phyloP scores from a whole-genome alignment of 1,139 yeast species.

The Sporopachydermia cereana region DNA sequence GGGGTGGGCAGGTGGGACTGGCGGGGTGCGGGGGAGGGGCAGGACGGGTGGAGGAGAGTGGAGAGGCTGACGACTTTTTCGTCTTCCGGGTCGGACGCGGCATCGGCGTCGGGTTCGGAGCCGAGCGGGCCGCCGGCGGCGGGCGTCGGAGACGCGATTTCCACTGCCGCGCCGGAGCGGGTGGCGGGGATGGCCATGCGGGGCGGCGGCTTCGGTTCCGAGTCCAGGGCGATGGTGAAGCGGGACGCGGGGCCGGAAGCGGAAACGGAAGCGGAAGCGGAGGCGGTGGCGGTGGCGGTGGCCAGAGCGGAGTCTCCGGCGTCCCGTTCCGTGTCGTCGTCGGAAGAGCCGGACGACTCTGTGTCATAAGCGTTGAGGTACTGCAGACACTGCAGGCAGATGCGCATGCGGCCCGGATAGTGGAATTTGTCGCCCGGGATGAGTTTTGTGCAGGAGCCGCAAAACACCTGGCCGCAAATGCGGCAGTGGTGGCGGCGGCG shows the following conservation, averaged over 20 bases:
- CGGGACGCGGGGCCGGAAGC: not conserved
- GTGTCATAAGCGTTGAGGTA: conserved; percentile 33
- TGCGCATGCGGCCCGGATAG: conserved; percentile 60
- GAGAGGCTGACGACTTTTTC: not conserved
- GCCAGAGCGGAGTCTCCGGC: conserved; percentile 2
- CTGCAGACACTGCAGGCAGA: conserved; percentile 69
- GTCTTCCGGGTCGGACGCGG: conserved; percentile 5
- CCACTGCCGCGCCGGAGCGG: conserved; percentile 65
- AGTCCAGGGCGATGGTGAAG: conserved; percentile 6
- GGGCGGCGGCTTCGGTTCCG: conserved; percentile 53
- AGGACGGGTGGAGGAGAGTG: not conserved
- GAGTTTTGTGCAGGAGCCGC: conserved; percentile 73
- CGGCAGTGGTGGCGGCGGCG: conserved; percentile 91
- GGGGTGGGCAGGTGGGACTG: not conserved
- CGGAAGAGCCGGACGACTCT: conserved; percentile 8
- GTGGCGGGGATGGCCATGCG: conserved; percentile 79
- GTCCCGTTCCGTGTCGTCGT: conserved; percentile 9
- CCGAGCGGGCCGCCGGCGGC: not conserved
- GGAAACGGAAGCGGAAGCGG: conserved; percentile 9
- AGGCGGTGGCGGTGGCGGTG: conserved; percentile 7
- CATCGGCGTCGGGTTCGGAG: not conserved
- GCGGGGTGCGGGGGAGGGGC: not conserved
- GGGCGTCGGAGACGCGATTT: conserved; percentile 37
- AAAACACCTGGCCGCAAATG: conserved; percentile 91
- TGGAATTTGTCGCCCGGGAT: conserved; percentile 67